Percentiles rank a stretch among this genome's conserved stretches.
Evolutionary conservation across 2,329 filamentous ascomycete genomes (phyloP).

Genomic region (Trichoderma simmonsii): DNA sequence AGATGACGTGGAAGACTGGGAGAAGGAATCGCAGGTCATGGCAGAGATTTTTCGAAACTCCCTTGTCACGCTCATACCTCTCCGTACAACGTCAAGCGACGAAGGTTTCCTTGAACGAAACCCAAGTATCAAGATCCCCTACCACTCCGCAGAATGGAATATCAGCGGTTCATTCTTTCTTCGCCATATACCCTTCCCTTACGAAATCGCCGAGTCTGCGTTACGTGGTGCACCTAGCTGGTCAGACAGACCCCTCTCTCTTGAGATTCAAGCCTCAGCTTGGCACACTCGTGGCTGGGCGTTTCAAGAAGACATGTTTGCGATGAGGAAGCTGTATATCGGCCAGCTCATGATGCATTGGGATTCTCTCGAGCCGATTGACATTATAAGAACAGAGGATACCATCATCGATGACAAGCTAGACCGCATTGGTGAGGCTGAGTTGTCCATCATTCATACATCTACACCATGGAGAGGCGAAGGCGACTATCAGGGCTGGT

Average conservation of each 20-base stretch:
- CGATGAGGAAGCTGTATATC: background rate
- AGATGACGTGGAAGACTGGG: background rate
- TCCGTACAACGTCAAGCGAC: background rate
- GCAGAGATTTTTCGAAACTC: slow-evolving; percentile 2
- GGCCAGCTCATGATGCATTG: slow-evolving; percentile 7
- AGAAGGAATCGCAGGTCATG: background rate
- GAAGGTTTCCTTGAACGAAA: background rate
- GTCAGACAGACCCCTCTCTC: background rate
- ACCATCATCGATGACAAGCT: background rate
- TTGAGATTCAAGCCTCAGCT: background rate
- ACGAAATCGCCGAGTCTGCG: background rate
- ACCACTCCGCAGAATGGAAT: background rate
- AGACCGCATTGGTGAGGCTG: background rate
- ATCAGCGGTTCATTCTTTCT: background rate
- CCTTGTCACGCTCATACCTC: background rate
- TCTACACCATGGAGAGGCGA: background rate
- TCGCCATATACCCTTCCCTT: slow-evolving; percentile 4
- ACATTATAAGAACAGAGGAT: slow-evolving; percentile 8
- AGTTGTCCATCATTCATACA: background rate
- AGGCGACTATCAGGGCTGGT: background rate
- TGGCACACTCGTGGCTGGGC: slow-evolving; percentile 3
- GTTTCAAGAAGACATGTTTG: slow-evolving; percentile 3
- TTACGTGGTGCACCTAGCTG: background rate
- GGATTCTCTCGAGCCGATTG: background rate
- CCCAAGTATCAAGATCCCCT: background rate